Base-by-base conservation (phyloP, 2,329 filamentous ascomycete species). In the Beauveria brongniartii region DNA sequence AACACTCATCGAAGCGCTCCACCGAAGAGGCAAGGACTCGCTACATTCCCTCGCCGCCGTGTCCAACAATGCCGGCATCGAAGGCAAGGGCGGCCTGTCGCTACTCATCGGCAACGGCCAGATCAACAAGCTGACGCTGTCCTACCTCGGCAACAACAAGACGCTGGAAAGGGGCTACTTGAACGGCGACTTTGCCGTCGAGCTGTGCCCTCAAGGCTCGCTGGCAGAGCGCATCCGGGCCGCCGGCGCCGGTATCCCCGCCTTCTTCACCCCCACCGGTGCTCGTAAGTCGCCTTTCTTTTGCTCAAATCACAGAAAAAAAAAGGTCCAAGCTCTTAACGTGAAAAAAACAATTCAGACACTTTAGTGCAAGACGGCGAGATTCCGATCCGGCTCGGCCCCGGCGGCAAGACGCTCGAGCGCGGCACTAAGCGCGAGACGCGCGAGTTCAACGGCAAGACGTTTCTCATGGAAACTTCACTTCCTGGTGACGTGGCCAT, bases 231-330 rank as follows among this genome's bases (percentile, higher is more conserved):
- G 88, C 65, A 82, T 90, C 67, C 79, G 88, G 47, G 88, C 88
- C 7, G 89, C 84, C 1, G 89, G 89, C 4, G 87, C 87, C 26
- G 89, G 89, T 9, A 91, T 92, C 55, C 89, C 89, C 1, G 89
- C 89, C 0, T 92, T 94, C 70, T 94, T 86, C 69, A 92, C 90
- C 0, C 86, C 89, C 0, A 91, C 90, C 0, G 90, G 85, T 61
- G 84, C 83, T 43, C 80, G 83, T 84, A 77, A 69, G 80, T 78
- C 18, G 46, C 51, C 3, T 40, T 28, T 14, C 34, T 34, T 12
- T 7, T 30, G 30, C 30, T 34, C 10, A 2, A 5, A 34, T 34
- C 10, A 10, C 30, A 34, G 9, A 22, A 22, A 22, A 22, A 22
- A 22, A 3, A 22, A 22, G 3, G 22, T 3, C 9, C 28, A 34